Evolutionary conservation across 2,329 filamentous ascomycete genomes (phyloP).

Genomic region (Nothopassalora personata): DNA sequence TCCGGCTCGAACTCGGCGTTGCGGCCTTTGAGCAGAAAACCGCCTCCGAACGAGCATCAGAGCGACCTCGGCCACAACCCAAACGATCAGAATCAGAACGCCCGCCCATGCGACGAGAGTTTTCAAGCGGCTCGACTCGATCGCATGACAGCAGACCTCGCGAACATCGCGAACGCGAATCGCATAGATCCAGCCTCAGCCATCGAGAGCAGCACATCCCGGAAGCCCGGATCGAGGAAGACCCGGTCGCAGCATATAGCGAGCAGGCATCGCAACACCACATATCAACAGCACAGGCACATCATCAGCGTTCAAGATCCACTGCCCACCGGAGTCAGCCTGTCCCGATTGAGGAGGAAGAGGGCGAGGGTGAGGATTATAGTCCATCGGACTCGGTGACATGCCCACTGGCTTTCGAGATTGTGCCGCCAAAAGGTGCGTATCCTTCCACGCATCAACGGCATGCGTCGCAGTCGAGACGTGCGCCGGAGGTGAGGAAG

Average conservation of each 20-base stretch:
- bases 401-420: slow-evolving; percentile 53
- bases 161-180: slow-evolving; percentile 44
- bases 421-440: slow-evolving; percentile 37
- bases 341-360: slow-evolving; percentile 73
- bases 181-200: slow-evolving; percentile 36
- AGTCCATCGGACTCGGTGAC: slow-evolving; percentile 39
- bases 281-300: slow-evolving; percentile 3
- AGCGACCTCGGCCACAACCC: slow-evolving; percentile 34
- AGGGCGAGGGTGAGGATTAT: slow-evolving; percentile 56
- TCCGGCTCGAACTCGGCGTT: slow-evolving; percentile 45
- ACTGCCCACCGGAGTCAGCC: slow-evolving; percentile 41
- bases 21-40: slow-evolving; percentile 43
- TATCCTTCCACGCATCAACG: slow-evolving; percentile 24
- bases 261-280: slow-evolving; percentile 17
- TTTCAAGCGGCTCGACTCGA: slow-evolving; percentile 26
- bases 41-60: slow-evolving; percentile 3
- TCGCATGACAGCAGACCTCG: slow-evolving; percentile 13
- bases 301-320: slow-evolving; percentile 29
- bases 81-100: slow-evolving; percentile 43
- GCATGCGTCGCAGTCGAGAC: slow-evolving; percentile 48
- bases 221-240: slow-evolving; percentile 55
- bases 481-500: slow-evolving; percentile 60
- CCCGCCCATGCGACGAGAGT: slow-evolving; percentile 33
- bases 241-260: slow-evolving; percentile 35
- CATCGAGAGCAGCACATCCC: slow-evolving; percentile 40